Evolutionary conservation across 1,139 yeast species (phyloP), one percentile per base, ranked within the genome.

Genomic region (Lodderomyces parapsilosis): DNA sequence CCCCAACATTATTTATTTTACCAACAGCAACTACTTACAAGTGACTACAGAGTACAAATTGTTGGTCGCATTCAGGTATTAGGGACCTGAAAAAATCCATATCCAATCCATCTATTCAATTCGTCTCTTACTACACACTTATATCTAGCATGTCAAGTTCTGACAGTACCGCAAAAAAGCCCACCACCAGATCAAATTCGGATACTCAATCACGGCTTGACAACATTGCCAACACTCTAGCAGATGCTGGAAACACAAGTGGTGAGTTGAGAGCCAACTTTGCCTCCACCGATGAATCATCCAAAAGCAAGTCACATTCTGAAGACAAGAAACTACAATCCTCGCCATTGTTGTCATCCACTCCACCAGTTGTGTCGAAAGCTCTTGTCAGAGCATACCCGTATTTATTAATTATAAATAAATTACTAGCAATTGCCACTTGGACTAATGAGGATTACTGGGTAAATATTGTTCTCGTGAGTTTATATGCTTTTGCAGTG

Each of bases 381-480:
- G 87, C 95, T 4, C 72, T 91, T 43, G 79, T 90, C 40, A 78
- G 81, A 49, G 81, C 96, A 7, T 90, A 91, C 59, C 97, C 97
- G 2, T 86, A 88, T 57, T 70, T 91, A 40, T 72, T 86, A 36
- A 76, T 87, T 4, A 80, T 82, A 9, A 89, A 90, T 60, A 81
- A 83, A 53, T 49, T 78, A 6, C 68, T 90, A 43, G 80, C 90
- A 30, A 73, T 91, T 25, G 63, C 87, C 24, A 91, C 98, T 0
- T 93, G 99, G 99, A 88, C 97, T 2, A 83, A 84, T 48, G 91
- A 86, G 36, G 95, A 89, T 61, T 74, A 78, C 38, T 89, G 94
- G 89, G 67, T 84, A 47, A 83, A 90, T 53, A 68, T 87, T 22
- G 71, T 88, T 27, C 57, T 86, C 36, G 78, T 86, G 24, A 68